Conservation (phyloP, 129 eudicot species). For the Heracleum sosnowskyi region DNA sequence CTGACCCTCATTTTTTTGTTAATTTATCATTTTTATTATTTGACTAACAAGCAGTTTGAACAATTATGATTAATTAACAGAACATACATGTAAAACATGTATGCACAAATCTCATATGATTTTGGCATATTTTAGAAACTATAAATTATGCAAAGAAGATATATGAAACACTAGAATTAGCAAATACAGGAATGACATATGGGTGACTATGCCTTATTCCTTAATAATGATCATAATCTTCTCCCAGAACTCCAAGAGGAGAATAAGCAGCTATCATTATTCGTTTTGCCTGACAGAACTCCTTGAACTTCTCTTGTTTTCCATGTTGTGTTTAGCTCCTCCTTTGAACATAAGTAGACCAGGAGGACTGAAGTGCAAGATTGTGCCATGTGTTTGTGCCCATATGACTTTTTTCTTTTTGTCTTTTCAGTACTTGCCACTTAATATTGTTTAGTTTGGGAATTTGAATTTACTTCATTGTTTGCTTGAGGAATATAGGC, state of each 20-base stretch:
- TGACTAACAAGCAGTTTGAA: not conserved
- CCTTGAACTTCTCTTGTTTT: constrained; percentile 18
- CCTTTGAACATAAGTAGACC: not conserved
- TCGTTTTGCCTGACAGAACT: constrained; percentile 13
- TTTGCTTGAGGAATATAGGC: constrained; percentile 44
- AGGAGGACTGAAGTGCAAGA: not conserved
- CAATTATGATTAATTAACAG: not conserved
- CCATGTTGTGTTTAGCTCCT: constrained; percentile 19
- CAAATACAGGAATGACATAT: not conserved
- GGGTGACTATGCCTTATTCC: not conserved
- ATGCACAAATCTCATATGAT: not conserved
- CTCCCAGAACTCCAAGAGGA: constrained; percentile 1
- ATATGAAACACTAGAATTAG: not conserved
- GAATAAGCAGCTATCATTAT: constrained; percentile 9
- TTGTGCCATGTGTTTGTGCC: not conserved
- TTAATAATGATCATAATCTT: too few relatives aligned
- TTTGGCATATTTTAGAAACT: not conserved
- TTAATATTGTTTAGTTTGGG: not conserved
- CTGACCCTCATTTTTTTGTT: not conserved
- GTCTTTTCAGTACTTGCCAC: not conserved
- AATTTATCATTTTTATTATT: too few relatives aligned
- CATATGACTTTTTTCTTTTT: not conserved
- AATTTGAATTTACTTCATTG: constrained; percentile 32
- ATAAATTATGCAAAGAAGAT: not conserved
- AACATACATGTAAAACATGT: not conserved